phyloP scores from a whole-genome alignment of 1,284 basidiomycete genomes.

The Lentinula novae-zelandiae region DNA sequence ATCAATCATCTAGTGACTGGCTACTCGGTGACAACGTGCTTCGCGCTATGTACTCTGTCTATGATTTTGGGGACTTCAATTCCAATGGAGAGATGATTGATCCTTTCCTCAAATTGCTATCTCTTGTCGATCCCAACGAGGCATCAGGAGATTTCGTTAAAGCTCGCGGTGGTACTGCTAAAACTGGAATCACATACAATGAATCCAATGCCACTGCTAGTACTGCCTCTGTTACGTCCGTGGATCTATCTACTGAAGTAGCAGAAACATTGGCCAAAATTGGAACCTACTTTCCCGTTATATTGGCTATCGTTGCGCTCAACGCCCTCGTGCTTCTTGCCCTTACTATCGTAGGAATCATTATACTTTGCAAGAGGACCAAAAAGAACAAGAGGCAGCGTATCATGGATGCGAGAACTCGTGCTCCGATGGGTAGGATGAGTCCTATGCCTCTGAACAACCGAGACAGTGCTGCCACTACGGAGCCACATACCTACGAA shows the following conservation, averaged over 20 bases:
- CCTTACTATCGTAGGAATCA: conserved; percentile 48
- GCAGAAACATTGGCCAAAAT: conserved; percentile 56
- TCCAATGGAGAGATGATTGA: conserved; percentile 57
- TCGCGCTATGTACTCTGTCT: conserved; percentile 80
- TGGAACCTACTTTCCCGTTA: conserved; percentile 59
- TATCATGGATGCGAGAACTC: conserved; percentile 20
- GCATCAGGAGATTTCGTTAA: conserved; percentile 69
- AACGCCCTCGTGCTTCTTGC: conserved; percentile 64
- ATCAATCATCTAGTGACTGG: conserved; percentile 54
- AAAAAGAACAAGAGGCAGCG: conserved; percentile 27
- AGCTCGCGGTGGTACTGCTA: conserved; percentile 57
- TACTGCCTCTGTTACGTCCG: conserved; percentile 39
- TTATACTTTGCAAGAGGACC: conserved; percentile 46
- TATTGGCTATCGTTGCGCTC: conserved; percentile 68
- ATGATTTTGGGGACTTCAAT: conserved; percentile 83
- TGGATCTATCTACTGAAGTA: conserved; percentile 51
- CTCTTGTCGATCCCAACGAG: conserved; percentile 61
- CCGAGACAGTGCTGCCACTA: conserved; percentile 29
- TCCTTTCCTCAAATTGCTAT: conserved; percentile 72
- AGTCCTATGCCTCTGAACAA: conserved; percentile 47
- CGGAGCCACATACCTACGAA: conserved; percentile 47
- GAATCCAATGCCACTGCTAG: conserved; percentile 44
- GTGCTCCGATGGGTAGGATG: conserved; percentile 45
- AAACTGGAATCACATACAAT: conserved; percentile 64
- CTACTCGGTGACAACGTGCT: conserved; percentile 79